phyloP scores from a whole-genome alignment of 2,329 filamentous ascomycete species.

The Hymenoscyphus scutula region DNA sequence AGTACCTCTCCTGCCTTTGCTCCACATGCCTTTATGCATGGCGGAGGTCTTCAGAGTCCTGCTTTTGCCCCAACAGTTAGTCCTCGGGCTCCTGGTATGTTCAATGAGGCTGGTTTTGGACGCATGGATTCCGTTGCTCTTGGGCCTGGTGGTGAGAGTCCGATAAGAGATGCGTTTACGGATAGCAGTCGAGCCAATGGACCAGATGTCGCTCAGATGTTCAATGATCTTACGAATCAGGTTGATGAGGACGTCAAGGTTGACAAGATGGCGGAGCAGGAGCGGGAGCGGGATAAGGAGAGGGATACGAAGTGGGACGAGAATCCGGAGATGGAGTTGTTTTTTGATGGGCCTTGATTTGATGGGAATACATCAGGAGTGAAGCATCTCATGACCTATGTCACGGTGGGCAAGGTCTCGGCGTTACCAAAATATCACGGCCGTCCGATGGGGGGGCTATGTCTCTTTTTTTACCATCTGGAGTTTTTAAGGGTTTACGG shows the following conservation, averaged over 20 bases:
- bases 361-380: neutral
- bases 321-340: conserved; percentile 29
- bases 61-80: conserved; percentile 25
- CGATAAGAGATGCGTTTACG: conserved; percentile 31
- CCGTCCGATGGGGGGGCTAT: neutral
- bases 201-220: conserved; percentile 28
- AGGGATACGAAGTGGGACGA: conserved; percentile 24
- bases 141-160: conserved; percentile 25
- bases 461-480: neutral
- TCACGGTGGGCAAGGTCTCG: neutral
- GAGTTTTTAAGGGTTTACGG: neutral
- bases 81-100: conserved; percentile 25
- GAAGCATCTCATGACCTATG: neutral
- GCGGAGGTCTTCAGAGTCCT: conserved; percentile 23
- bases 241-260: conserved; percentile 29
- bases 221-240: conserved; percentile 35
- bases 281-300: conserved; percentile 16
- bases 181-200: conserved; percentile 23
- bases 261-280: conserved; percentile 20
- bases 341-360: conserved; percentile 30
- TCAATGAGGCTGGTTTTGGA: conserved; percentile 31
- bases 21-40: conserved; percentile 34
- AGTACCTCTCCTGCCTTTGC: conserved; percentile 33
- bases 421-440: neutral
- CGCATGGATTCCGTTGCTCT: conserved; percentile 30